Conservation (phyloP, 441 rosid genomes). For the Populus trichocarpa region DNA sequence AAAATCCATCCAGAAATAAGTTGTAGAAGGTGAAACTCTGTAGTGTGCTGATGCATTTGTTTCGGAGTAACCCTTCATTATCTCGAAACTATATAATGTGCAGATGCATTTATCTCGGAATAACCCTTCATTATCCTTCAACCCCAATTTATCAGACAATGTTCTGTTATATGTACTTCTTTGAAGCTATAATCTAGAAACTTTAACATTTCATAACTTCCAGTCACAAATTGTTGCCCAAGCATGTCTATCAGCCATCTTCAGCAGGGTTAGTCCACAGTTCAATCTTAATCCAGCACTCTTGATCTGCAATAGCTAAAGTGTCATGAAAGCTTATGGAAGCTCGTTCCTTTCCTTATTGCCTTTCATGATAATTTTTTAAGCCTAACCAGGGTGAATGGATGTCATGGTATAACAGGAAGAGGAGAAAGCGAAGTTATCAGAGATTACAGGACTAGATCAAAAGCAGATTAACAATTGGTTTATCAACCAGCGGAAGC, state of each 20-base stretch:
- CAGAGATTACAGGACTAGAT: slow-evolving; percentile 21
- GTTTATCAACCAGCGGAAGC: slow-evolving; percentile 9
- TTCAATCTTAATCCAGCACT: not conserved
- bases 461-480: too few species aligned
- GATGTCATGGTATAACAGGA: slow-evolving; percentile 32
- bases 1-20: not conserved
- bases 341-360: not conserved
- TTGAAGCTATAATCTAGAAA: not conserved
- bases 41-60: not conserved
- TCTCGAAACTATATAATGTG: not conserved
- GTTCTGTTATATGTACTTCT: not conserved
- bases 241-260: not conserved
- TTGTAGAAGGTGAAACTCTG: not conserved
- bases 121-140: too few species aligned
- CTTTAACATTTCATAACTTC: not conserved
- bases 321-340: not conserved
- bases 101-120: not conserved
- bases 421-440: slow-evolving; percentile 48
- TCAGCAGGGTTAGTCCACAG: not conserved
- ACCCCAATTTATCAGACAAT: not conserved
- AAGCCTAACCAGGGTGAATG: not conserved
- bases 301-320: not conserved
- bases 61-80: not conserved
- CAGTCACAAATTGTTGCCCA: not conserved
- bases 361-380: not conserved